Conservation (phyloP, 306 rosid species). For the Vigna hirtella region DNA sequence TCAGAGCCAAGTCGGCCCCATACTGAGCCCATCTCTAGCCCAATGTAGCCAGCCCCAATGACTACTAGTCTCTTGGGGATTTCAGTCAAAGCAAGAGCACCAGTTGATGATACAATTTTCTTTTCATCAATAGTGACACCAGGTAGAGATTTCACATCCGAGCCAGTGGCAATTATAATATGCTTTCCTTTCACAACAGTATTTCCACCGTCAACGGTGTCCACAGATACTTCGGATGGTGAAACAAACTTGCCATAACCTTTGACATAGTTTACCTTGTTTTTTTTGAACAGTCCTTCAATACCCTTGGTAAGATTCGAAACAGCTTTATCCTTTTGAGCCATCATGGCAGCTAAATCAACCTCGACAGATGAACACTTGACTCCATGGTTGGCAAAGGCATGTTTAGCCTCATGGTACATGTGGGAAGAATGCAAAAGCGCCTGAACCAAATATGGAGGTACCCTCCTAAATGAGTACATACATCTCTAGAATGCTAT, state of each 20-base stretch:
- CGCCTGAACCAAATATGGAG: constrained; percentile 62
- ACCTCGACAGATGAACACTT: constrained; percentile 82
- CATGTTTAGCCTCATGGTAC: constrained; percentile 95
- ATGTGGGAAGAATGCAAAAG: constrained; percentile 96
- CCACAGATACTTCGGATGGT: constrained; percentile 90
- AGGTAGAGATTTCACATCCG: constrained; percentile 91
- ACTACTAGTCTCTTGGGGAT: constrained; percentile 93
- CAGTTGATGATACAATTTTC: constrained; percentile 93
- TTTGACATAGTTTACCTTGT: constrained; percentile 92
- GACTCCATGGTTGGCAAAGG: constrained; percentile 86
- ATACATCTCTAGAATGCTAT: neutral
- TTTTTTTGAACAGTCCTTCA: constrained; percentile 97
- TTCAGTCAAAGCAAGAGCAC: constrained; percentile 88
- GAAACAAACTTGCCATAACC: constrained; percentile 92
- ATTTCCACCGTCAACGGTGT: constrained; percentile 72
- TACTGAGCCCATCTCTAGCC: constrained; percentile 98
- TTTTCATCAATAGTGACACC: constrained; percentile 94
- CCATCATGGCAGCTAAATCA: constrained; percentile 95
- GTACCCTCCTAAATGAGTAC: constrained; percentile 31
- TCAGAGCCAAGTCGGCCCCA: constrained; percentile 96
- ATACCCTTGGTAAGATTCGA: constrained; percentile 85
- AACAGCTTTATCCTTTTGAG: constrained; percentile 92
- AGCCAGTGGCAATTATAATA: constrained; percentile 93
- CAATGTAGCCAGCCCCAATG: constrained; percentile 97
- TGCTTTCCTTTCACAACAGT: constrained; percentile 85